Percentiles rank a stretch among this genome's conserved stretches.
phyloP scores from a whole-genome alignment of 345 rosid genomes.

The Pugionium dolabratum region DNA sequence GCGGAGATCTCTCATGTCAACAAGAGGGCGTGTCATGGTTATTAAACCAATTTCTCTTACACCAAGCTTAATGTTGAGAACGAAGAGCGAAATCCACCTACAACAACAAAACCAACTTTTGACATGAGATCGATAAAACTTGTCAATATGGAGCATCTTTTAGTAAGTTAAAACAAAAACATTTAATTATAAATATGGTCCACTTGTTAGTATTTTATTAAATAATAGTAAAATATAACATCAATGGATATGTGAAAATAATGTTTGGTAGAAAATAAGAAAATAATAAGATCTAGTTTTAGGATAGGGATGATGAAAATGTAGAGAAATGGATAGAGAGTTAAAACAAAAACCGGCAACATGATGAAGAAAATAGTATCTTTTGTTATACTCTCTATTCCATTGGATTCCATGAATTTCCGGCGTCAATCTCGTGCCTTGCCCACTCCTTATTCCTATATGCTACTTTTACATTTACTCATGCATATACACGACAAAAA shows the following conservation, averaged over 20 bases:
- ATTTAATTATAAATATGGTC: background rate
- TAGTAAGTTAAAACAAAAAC: background rate
- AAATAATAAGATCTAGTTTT: conserved; percentile 36
- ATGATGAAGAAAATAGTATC: conserved; percentile 40
- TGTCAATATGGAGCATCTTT: background rate
- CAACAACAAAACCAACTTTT: too few relatives aligned
- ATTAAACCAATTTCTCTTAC: too few relatives aligned
- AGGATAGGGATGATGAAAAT: conserved; percentile 41
- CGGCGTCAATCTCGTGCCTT: conserved; percentile 35
- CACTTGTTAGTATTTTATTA: background rate
- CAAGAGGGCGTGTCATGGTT: too few relatives aligned
- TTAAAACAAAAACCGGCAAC: conserved; percentile 32
- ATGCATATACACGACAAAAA: background rate
- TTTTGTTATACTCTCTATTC: conserved; percentile 29
- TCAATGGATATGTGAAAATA: conserved; percentile 16
- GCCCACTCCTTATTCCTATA: conserved; percentile 14
- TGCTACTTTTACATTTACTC: conserved; percentile 20
- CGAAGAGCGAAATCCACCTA: too few relatives aligned
- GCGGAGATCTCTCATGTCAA: too few relatives aligned
- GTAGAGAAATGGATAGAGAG: conserved; percentile 31
- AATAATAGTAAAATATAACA: background rate
- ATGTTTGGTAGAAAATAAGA: conserved; percentile 25
- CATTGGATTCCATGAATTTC: conserved; percentile 35
- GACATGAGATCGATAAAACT: too few relatives aligned
- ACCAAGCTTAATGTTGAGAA: too few relatives aligned